phyloP scores from a whole-genome alignment of 2,329 filamentous ascomycete genomes.

The Hortaea sp. region DNA sequence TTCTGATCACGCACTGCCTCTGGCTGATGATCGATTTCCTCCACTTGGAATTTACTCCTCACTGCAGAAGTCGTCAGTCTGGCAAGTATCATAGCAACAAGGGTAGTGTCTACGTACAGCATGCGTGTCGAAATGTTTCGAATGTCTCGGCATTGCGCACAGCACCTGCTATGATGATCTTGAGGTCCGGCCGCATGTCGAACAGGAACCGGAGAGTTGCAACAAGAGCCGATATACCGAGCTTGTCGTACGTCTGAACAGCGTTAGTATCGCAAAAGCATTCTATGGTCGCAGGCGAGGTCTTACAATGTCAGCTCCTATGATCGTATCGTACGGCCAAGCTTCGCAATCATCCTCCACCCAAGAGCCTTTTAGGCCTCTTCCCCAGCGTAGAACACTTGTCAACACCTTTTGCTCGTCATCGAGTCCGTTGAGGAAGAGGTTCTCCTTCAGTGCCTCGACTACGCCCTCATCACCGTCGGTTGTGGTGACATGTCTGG shows the following conservation, averaged over 20 bases:
- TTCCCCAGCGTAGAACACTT: conserved; percentile 56
- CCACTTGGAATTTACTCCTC: conserved; percentile 21
- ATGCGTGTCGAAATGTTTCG: conserved; percentile 50
- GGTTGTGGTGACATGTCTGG: conserved; percentile 54
- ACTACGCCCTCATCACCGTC: conserved; percentile 68
- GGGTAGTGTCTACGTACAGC: conserved; percentile 32
- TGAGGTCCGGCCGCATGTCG: conserved; percentile 43
- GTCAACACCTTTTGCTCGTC: conserved; percentile 36
- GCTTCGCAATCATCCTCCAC: conserved; percentile 41
- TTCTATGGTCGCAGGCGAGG: background rate
- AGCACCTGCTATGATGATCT: conserved; percentile 59
- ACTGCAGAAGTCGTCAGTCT: conserved; percentile 11
- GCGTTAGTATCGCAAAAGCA: no score
- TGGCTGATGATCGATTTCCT: conserved; percentile 22
- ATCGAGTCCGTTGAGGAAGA: conserved; percentile 58
- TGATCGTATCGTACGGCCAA: conserved; percentile 48
- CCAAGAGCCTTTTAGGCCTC: conserved; percentile 47
- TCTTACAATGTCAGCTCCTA: conserved; percentile 62
- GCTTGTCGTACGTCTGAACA: conserved; percentile 58
- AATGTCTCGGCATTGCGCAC: conserved; percentile 63
- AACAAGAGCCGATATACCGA: conserved; percentile 53
- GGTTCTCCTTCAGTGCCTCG: conserved; percentile 54
- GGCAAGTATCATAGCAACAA: background rate
- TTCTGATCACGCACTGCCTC: conserved; percentile 23
- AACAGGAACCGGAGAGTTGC: conserved; percentile 56